These are phyloP conservation scores for Chlorella sp. DNA, from an alignment of 139 green algal species.

Conservation along the genomic window DNA sequence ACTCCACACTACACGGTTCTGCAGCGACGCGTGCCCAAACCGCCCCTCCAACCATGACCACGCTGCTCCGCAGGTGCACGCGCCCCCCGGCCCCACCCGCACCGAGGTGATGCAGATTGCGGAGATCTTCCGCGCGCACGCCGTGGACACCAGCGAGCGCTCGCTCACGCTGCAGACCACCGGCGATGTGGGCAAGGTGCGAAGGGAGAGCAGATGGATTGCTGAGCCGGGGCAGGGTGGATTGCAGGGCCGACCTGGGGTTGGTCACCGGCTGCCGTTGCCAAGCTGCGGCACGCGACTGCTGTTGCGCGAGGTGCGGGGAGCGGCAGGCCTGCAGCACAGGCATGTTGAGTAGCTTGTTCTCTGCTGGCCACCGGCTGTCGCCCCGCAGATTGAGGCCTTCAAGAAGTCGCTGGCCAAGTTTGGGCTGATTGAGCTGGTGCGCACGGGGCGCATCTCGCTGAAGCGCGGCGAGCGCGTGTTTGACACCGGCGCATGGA, in stretches of 20 bases:
- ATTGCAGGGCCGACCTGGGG: no score
- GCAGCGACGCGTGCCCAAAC: no score
- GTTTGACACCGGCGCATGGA: slow-evolving; percentile 23
- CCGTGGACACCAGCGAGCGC: slow-evolving; percentile 84
- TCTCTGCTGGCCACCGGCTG: no score
- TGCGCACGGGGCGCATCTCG: slow-evolving; percentile 91
- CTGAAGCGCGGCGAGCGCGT: slow-evolving; percentile 76
- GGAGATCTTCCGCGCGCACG: slow-evolving; percentile 90
- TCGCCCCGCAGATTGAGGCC: slow-evolving; percentile 63
- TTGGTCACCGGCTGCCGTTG: no score
- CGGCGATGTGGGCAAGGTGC: slow-evolving; percentile 94
- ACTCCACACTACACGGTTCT: no score
- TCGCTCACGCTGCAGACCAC: slow-evolving; percentile 76
- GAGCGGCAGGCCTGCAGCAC: no score
- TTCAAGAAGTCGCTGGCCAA: slow-evolving; percentile 74
- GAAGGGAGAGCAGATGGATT: background rate
- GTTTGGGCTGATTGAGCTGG: slow-evolving; percentile 87
- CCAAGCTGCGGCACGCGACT: no score
- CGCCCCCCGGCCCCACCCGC: slow-evolving; percentile 61
- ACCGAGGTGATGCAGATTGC: slow-evolving; percentile 92
- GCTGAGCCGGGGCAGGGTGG: no score
- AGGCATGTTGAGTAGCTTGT: no score
- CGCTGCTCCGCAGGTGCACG: slow-evolving; percentile 33
- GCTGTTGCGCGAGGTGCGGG: no score
- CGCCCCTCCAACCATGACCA: no score